These are phyloP conservation scores for Zygosaccharomyces pseudorouxii DNA, from an alignment of 805 yeast genomes.

Conservation along the genomic window DNA sequence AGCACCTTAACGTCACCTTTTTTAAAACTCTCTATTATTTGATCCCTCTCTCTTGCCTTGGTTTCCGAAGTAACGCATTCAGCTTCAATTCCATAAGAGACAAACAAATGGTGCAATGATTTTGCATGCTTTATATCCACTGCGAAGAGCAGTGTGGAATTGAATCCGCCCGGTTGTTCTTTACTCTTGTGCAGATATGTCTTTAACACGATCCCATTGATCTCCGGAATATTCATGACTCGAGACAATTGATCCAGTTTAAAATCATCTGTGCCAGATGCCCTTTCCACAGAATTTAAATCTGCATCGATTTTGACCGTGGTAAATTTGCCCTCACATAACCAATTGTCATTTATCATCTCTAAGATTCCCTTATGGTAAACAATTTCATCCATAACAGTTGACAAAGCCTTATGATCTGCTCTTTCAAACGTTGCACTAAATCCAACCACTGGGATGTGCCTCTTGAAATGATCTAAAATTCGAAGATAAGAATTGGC, in stretches of 20 bases:
- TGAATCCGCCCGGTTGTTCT: constrained; percentile 30
- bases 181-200: constrained; percentile 47
- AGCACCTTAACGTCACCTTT: constrained; percentile 62
- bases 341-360: constrained; percentile 64
- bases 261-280: constrained; percentile 43
- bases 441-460: constrained; percentile 64
- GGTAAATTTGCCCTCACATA: constrained; percentile 65
- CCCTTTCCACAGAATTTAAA: constrained; percentile 35
- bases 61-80: constrained; percentile 70
- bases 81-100: constrained; percentile 58
- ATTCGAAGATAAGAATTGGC: constrained; percentile 61
- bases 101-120: constrained; percentile 49
- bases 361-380: constrained; percentile 60
- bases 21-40: constrained; percentile 53
- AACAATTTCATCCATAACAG: constrained; percentile 66
- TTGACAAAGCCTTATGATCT: constrained; percentile 59
- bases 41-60: constrained; percentile 44
- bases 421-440: constrained; percentile 81
- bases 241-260: constrained; percentile 45
- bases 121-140: constrained; percentile 67
- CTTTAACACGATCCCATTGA: constrained; percentile 51
- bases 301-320: constrained; percentile 49
- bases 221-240: constrained; percentile 49
- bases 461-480: constrained; percentile 48
- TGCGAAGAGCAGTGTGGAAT: constrained; percentile 73